Percentiles rank a stretch among this genome's conserved stretches.
These are phyloP conservation scores for Puccinia coronata DNA, from an alignment of 1,284 basidiomycete genomes.

Conservation along the genomic window DNA sequence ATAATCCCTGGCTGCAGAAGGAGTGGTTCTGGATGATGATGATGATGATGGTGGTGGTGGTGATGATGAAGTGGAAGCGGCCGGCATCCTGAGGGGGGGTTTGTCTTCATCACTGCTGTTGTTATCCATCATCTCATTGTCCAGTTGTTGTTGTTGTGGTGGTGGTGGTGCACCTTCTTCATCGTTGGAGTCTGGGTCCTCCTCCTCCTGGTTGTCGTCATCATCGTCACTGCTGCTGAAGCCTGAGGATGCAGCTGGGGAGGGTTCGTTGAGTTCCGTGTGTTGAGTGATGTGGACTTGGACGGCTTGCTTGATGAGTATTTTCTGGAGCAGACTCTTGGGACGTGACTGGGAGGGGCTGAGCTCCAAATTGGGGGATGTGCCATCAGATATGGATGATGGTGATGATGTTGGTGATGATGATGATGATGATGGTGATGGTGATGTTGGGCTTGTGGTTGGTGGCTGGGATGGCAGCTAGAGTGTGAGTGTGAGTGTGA, in stretches of 20 bases:
- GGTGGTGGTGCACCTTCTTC: background rate
- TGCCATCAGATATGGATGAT: background rate
- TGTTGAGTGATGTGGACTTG: constrained; percentile 35
- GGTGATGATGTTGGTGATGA: background rate
- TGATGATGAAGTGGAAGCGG: background rate
- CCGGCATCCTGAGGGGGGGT: background rate
- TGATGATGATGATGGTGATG: no score
- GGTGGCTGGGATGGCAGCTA: no score
- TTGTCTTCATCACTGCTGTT: constrained; percentile 22
- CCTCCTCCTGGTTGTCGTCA: constrained; percentile 18
- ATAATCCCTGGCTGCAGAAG: background rate
- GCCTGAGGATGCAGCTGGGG: background rate
- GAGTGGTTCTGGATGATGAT: background rate
- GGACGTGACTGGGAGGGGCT: background rate
- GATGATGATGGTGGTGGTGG: no score
- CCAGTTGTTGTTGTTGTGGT: no score
- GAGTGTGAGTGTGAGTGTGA: no score
- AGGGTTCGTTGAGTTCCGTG: background rate
- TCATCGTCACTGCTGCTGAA: constrained; percentile 45
- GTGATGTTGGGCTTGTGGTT: no score
- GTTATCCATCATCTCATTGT: background rate
- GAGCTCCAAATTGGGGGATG: background rate
- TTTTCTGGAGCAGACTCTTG: constrained; percentile 43
- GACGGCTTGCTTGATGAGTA: constrained; percentile 43
- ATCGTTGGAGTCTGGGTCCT: constrained; percentile 21